Conservation (phyloP, 306 rosid species). For the Albizia julibrissin region DNA sequence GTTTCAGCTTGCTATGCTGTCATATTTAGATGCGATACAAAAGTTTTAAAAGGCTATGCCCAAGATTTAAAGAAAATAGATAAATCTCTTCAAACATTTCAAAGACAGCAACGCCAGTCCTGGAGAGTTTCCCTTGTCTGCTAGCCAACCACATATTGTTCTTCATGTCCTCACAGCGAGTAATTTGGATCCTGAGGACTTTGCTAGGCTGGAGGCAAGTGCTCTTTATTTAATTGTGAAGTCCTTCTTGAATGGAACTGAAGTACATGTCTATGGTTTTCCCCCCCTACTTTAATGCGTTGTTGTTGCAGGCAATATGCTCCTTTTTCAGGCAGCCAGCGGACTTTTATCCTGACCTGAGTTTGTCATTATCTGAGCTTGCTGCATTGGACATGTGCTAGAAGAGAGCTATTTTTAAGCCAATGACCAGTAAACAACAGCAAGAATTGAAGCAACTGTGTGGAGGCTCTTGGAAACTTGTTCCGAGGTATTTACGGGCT, state of each 20-base stretch:
- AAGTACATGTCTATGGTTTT: conserved; percentile 50
- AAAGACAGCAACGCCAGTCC: conserved; percentile 80
- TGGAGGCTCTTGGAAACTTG: conserved; percentile 97
- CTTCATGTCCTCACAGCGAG: conserved; percentile 90
- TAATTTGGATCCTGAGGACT: conserved; percentile 90
- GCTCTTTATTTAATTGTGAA: not conserved
- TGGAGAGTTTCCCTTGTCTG: conserved; percentile 93
- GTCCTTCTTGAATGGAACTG: conserved; percentile 16
- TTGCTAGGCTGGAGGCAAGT: conserved; percentile 96
- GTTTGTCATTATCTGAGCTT: conserved; percentile 75
- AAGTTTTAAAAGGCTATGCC: too few relatives aligned
- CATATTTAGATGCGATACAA: too few relatives aligned
- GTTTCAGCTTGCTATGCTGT: too few relatives aligned
- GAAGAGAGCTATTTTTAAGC: conserved; percentile 89
- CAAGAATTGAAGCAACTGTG: conserved; percentile 74
- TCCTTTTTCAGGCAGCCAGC: conserved; percentile 90
- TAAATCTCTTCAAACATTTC: conserved; percentile 55
- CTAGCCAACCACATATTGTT: conserved; percentile 85
- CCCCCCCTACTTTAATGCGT: not conserved
- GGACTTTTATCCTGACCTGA: conserved; percentile 75
- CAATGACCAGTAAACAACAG: conserved; percentile 67
- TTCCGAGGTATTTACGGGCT: conserved; percentile 80
- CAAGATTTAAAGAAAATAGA: too few relatives aligned
- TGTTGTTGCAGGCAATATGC: conserved; percentile 87
- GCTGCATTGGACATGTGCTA: conserved; percentile 93